phyloP scores from a whole-genome alignment of 345 rosid species.

The Camelina neglecta region DNA sequence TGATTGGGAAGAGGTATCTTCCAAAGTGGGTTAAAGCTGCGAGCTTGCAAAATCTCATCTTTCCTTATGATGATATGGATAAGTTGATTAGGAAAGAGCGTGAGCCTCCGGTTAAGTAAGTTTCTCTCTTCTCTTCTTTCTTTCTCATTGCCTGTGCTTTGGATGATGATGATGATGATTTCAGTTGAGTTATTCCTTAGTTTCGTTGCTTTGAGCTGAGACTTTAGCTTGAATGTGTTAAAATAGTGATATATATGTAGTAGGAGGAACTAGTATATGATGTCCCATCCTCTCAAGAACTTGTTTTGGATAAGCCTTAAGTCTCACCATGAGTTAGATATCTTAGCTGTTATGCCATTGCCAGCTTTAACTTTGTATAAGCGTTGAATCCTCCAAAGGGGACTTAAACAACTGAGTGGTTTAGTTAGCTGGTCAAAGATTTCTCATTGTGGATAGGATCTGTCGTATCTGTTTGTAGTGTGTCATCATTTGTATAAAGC shows the following conservation, averaged over 20 bases:
- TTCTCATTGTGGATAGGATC: background rate
- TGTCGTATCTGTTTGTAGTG: background rate
- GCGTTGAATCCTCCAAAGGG: background rate
- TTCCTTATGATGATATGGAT: conserved; percentile 92
- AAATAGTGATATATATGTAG: background rate
- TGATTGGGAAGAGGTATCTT: conserved; percentile 90
- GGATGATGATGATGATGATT: background rate
- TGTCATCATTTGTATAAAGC: background rate
- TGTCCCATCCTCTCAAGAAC: background rate
- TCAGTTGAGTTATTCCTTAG: background rate
- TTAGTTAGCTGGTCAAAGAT: background rate
- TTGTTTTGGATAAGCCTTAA: conserved; percentile 20
- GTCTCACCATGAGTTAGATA: conserved; percentile 8
- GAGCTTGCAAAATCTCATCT: conserved; percentile 81
- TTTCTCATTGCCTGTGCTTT: background rate
- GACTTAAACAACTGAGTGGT: background rate
- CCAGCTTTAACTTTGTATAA: background rate
- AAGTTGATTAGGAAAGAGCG: conserved; percentile 71
- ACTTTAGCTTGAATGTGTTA: background rate
- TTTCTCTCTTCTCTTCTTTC: conserved; percentile 18
- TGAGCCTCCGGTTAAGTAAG: conserved; percentile 93
- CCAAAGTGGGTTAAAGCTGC: conserved; percentile 93
- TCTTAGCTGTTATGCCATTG: background rate
- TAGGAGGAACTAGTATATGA: background rate
- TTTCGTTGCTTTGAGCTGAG: conserved; percentile 17